A percentile compares a stretch with the other conserved stretches of the same genome.
These are phyloP conservation scores for Chenopodium formosanum DNA, from an alignment of 148 eudicot genomes.

Conservation along the genomic window DNA sequence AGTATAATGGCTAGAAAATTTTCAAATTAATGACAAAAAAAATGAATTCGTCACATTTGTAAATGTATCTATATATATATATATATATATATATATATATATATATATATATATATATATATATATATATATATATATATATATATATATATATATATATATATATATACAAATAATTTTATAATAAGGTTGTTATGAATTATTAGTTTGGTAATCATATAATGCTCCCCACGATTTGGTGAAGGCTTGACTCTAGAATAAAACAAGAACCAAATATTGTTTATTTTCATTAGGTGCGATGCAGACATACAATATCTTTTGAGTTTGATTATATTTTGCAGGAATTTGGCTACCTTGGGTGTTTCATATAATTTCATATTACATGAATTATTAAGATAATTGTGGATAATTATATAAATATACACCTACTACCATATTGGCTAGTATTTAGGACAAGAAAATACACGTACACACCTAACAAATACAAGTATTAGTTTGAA, in stretches of 20 bases:
- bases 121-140: no score
- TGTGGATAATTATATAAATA: no score
- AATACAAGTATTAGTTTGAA: no score
- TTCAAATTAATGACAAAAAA: neutral
- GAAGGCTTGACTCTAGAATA: neutral
- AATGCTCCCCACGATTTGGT: constrained; percentile 10
- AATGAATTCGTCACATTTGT: neutral
- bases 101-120: no score
- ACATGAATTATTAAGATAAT: neutral
- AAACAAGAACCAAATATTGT: neutral
- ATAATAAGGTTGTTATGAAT: neutral
- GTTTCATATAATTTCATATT: neutral
- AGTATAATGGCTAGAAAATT: neutral
- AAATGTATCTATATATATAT: neutral
- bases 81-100: no score
- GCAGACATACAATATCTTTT: neutral
- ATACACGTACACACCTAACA: no score
- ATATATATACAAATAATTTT: neutral
- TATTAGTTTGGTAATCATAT: neutral
- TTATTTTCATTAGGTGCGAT: neutral
- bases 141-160: no score
- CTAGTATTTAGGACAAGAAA: no score
- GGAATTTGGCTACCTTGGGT: neutral
- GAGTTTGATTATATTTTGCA: neutral
- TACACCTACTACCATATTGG: neutral